Evolutionary conservation across 306 rosid species (phyloP), one percentile per base, ranked within the genome.

Genomic region (Acacia acuminata): DNA sequence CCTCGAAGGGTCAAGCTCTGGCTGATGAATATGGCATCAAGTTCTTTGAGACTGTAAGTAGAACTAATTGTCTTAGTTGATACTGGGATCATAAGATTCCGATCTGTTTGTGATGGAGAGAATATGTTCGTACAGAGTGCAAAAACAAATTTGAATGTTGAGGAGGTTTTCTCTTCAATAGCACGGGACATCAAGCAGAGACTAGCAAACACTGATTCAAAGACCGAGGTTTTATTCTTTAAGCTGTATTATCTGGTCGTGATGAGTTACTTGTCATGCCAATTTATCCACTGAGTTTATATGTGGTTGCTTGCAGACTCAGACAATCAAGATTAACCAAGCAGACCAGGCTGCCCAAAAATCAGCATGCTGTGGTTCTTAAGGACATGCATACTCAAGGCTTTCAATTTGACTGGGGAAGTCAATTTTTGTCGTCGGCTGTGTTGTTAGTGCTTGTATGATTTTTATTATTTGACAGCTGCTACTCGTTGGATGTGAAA

Each of bases 131-230:
- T 86, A 73, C 90, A 93, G 97, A 93, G 97, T 88, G 97, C 97
- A 11, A 93, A 93, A 85, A 93, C 97, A 65, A 93, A 89, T 88
- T 72, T 93, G 82, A 93, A 93, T 30, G 97, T 93, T 89, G 97
- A 93, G 84, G 97, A 93, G 82, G 97, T 93, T 82, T 93, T 91
- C 86, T 93, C 89, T 89, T 91, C 94, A 68, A 85, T 93, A 85
- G 93, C 94, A 73, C 88, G 94, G 88, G 97, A 93, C 81, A 93
- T 93, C 84, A 91, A 93, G 87, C 94, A 88, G 90, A 88, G 94
- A 84, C 92, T 93, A 13, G 94, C 94, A 9, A 94, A 93, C 79
- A 89, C 94, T 44, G 97, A 93, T 85, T 88, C 97, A 16, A 93
- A 86, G 83, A 83, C 94, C 63, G 97, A 91, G 94, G 97, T 93